Evolutionary conservation across 371 early-diverging fungal species (phyloP), one percentile per base, ranked within the genome.

Genomic region (Mucor racemosus): DNA sequence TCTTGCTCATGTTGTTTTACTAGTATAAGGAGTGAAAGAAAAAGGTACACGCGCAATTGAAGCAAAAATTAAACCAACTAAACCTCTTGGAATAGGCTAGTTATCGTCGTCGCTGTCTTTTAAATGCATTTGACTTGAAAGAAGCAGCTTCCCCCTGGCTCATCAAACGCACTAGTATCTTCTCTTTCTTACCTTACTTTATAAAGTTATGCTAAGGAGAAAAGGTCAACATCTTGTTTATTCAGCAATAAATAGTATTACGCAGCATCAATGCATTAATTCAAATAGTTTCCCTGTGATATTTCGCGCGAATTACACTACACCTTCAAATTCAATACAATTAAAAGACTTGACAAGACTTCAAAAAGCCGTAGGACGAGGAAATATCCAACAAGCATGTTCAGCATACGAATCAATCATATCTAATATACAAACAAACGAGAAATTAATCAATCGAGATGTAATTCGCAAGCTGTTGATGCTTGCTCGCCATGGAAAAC

Each of bases 401-500:
- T 21, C 34, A 7, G 65, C 56, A 1, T 69, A 69, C 21, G 46
- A 69, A 9, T 48, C 64, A 19, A 31, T 64, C 5, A n/a, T 34
- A 17, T 6, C 60, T 0, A 9, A 36, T 14, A 50, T 7, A 19
- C 31, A 44, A 17, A 33, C 14, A 35, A n/a, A 21, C 4, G 19
- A 53, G 13, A 40, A 59, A 13, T 7, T 17, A 19, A 14, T 71
- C 5, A 67, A 72, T 62, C 76, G 76, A 1, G 54, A 61, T 33
- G 26, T 61, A 11, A 19, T 78, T 10, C 71, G 68, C 10, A 54
- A 62, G 4, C 33, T 80, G 4, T 15, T 80, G 11, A 58, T 71
- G 19, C 17, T 76, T 8, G 71, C 68, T 4, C 70, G 73, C 3
- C 68, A 68, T 42, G 65, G 76, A 19, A 58, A 64, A n/a, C 55